Base-by-base conservation (phyloP, 108 stramenopile species). In the Skeletonema potamos region DNA sequence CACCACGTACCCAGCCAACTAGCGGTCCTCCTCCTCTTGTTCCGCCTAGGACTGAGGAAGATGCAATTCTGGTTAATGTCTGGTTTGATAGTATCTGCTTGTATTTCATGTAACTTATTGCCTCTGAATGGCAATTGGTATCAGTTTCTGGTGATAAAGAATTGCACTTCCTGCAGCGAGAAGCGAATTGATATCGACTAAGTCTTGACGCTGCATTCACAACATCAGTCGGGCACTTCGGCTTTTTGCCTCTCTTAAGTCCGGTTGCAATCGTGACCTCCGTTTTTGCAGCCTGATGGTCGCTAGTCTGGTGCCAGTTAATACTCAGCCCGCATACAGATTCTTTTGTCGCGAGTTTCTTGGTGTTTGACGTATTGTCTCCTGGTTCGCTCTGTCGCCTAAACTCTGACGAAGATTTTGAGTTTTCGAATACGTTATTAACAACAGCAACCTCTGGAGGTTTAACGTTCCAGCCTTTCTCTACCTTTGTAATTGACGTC, bases 181-280 rank as follows among this genome's bases (percentile, higher is more conserved):
- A 28, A 2, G 73, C 26, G 11, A 90, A 54, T 20, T 60, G 66
- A n/a, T 48, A 66, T 48, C 91, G 89, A 66, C 81, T 77, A 27
- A 95, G 77, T 18, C 93, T 87, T 1, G 91, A 92, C 6, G 77
- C 29, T 39, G 80, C 44, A 17, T 78, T 68, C 24, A 60, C 13
- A 41, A 81, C 81, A 66, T 92, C 93, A 2, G 65, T 11, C 5
- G 73, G 66, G 4, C 64, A 44, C 70, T 89, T 89, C 3, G 90
- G 86, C 62, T 90, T 93, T 64, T 92, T 93, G 7, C 89, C 91
- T 44, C 92, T 89, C 48, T 77, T 74, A 15, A 89, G 77, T 5
- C 95, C 95, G 15, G 87, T 86, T 2, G 86, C 87, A 11, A 96
- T 82, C n/a, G 85, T 69, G 4, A 93, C 29, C 70, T 96, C 95